These are phyloP conservation scores for Botrytis pseudocinerea DNA, from an alignment of 2,329 filamentous ascomycete genomes.

Conservation along the genomic window DNA sequence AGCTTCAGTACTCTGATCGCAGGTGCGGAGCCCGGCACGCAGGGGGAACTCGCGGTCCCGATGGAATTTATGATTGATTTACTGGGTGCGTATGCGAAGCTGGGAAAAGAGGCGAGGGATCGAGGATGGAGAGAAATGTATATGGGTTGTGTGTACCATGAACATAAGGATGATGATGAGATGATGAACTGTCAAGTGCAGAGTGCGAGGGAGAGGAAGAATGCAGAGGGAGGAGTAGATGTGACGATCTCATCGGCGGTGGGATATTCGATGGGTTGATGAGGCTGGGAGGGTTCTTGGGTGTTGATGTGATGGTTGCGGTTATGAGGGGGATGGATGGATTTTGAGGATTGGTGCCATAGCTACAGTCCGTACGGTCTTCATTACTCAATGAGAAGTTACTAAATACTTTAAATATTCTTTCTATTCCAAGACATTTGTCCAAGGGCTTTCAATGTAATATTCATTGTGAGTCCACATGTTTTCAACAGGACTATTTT, in stretches of 20 bases:
- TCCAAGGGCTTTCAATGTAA: fast-evolving
- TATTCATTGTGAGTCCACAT: neutral
- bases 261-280: neutral
- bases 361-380: fast-evolving
- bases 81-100: neutral
- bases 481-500: fast-evolving
- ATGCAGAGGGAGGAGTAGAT: neutral
- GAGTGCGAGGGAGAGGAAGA: neutral
- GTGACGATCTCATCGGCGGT: neutral
- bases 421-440: neutral
- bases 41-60: neutral
- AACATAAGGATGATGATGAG: neutral
- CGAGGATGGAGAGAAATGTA: too few relatives aligned
- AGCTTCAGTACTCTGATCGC: neutral
- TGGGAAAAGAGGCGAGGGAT: too few relatives aligned
- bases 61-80: neutral
- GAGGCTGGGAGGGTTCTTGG: neutral
- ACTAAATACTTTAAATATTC: fast-evolving
- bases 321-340: neutral
- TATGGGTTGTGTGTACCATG: neutral
- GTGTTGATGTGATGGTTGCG: neutral
- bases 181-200: neutral
- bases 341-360: neutral
- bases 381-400: neutral
- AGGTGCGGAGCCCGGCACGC: fast-evolving